Evolutionary conservation across 140 eudicot genomes (phyloP).

Genomic region (Senecio squalidus): DNA sequence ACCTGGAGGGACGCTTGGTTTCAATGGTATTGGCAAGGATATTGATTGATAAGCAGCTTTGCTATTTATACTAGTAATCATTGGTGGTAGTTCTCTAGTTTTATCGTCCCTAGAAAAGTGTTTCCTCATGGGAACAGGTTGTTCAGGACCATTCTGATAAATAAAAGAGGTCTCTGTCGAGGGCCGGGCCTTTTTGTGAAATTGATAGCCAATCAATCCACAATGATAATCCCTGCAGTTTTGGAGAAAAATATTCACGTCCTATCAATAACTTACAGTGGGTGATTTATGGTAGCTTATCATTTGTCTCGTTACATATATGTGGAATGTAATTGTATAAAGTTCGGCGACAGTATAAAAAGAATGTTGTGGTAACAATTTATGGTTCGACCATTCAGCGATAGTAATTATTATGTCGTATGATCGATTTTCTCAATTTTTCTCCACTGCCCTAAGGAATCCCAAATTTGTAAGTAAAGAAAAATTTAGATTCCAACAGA

Average conservation of each 20-base stretch:
- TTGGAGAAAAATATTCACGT: conserved; percentile 10
- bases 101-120: conserved; percentile 3
- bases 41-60: conserved; percentile 6
- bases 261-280: not conserved
- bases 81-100: conserved; percentile 9
- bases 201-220: conserved; percentile 67
- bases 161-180: conserved; percentile 16
- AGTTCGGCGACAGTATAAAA: no score
- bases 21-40: not conserved
- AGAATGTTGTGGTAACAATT: no score
- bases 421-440: no score
- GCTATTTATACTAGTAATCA: conserved; percentile 7
- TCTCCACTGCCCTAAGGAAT: no score
- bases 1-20: conserved; percentile 18
- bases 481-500: no score
- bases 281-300: not conserved
- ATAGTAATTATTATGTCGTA: no score
- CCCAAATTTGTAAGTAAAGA: no score
- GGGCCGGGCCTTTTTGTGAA: not conserved
- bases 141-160: conserved; percentile 33
- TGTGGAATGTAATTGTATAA: no score
- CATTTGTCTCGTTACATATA: no score
- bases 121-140: conserved; percentile 28
- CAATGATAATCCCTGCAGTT: conserved; percentile 73
- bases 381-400: no score